A percentile compares a stretch with the other conserved stretches of the same genome.
Evolutionary conservation across 2,329 filamentous ascomycete species (phyloP).

Genomic region (Shiraia bambusicola): DNA sequence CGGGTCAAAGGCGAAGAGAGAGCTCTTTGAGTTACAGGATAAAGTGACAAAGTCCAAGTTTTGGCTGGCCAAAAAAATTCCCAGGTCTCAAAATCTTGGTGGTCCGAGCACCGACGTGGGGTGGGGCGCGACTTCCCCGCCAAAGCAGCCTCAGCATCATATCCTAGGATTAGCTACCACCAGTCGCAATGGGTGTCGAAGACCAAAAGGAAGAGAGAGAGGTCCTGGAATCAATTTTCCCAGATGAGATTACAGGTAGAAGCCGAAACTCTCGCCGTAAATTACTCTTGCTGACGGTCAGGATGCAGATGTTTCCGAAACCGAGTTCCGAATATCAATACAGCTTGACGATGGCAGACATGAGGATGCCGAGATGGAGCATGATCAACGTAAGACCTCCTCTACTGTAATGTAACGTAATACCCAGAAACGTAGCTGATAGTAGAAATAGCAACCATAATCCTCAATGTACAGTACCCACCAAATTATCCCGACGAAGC

Average conservation of each 20-base stretch:
- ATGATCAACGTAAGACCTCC: constrained; percentile 51
- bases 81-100: constrained; percentile 16
- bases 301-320: constrained; percentile 77
- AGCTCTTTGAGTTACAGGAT: not conserved
- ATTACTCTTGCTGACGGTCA: constrained; percentile 16
- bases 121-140: constrained; percentile 19
- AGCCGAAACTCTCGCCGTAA: not conserved
- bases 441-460: constrained; percentile 63
- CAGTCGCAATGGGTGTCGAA: constrained; percentile 59
- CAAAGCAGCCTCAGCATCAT: constrained; percentile 20
- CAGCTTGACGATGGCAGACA: constrained; percentile 68
- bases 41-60: constrained; percentile 2
- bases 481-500: constrained; percentile 85
- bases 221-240: constrained; percentile 97
- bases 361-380: constrained; percentile 59
- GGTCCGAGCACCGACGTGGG: constrained; percentile 30
- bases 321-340: constrained; percentile 83
- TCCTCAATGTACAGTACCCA: constrained; percentile 87
- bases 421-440: too few relatives aligned
- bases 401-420: constrained; percentile 5
- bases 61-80: constrained; percentile 22
- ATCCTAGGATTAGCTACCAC: constrained; percentile 4
- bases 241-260: constrained; percentile 89
- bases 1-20: constrained; percentile 2
- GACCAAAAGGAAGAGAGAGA: constrained; percentile 96